Percentiles rank a stretch among this genome's conserved stretches.
Conservation (phyloP, 257 asterid species). For the Solanum ahanhuiri region DNA sequence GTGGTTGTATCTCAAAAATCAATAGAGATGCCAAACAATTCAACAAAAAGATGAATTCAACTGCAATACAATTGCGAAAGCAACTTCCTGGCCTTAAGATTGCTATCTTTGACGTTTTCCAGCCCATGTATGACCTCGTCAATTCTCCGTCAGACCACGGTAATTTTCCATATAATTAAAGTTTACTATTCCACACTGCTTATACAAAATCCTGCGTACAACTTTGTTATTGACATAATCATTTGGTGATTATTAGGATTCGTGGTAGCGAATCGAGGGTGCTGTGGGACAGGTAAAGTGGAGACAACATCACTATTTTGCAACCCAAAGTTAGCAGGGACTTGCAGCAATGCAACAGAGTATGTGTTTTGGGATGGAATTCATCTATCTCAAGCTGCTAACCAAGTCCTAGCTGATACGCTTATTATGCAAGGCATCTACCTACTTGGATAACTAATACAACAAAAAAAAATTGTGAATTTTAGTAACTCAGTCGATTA, state of each 20-base stretch:
- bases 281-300: conserved; percentile 80
- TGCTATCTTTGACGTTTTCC: conserved; percentile 65
- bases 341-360: conserved; percentile 62
- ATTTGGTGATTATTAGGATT: conserved; percentile 35
- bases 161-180: conserved; percentile 2
- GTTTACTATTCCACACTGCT: neutral
- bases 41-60: conserved; percentile 61
- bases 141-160: conserved; percentile 50
- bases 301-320: conserved; percentile 71
- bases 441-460: conserved; percentile 37
- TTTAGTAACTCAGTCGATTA: neutral
- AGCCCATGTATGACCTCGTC: conserved; percentile 61
- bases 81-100: conserved; percentile 61
- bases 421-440: conserved; percentile 57
- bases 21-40: conserved; percentile 64
- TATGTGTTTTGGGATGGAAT: conserved; percentile 94
- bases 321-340: conserved; percentile 63
- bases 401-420: conserved; percentile 59
- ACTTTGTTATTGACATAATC: neutral
- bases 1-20: conserved; percentile 60
- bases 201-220: neutral
- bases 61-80: conserved; percentile 54
- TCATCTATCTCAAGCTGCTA: conserved; percentile 86
- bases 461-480: neutral
- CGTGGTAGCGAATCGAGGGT: conserved; percentile 57